phyloP scores from a whole-genome alignment of 768 basidiomycete species.

The Mycena vulgaris region DNA sequence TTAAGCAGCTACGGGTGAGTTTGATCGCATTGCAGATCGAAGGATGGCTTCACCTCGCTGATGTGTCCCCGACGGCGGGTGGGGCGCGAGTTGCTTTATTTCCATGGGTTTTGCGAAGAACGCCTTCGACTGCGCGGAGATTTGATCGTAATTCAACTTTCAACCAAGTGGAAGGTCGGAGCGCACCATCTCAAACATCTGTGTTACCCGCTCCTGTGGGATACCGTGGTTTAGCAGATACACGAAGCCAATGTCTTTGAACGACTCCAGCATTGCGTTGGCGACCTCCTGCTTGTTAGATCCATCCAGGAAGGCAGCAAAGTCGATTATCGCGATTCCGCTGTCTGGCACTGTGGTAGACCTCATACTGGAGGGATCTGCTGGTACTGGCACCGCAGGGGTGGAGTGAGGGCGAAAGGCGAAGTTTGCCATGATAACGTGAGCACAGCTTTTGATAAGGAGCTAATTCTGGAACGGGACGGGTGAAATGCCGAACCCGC shows the following conservation, averaged over 20 bases:
- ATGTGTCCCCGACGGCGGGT: slow-evolving; percentile 52
- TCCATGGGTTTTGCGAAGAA: slow-evolving; percentile 50
- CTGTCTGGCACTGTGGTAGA: too few species aligned
- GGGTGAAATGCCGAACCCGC: too few species aligned
- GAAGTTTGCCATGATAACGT: too few species aligned
- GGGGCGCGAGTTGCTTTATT: slow-evolving; percentile 49
- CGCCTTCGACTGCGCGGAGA: slow-evolving; percentile 49
- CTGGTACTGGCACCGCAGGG: too few species aligned
- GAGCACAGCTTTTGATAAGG: too few species aligned
- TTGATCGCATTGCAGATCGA: too few species aligned
- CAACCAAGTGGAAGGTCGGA: neutral
- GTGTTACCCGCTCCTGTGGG: slow-evolving; percentile 42
- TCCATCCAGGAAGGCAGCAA: slow-evolving; percentile 48
- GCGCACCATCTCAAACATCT: slow-evolving; percentile 52
- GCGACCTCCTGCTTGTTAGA: slow-evolving; percentile 47
- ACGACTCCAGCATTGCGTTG: slow-evolving; percentile 46
- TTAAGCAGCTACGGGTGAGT: too few species aligned
- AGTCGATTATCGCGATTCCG: slow-evolving; percentile 42
- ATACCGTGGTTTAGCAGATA: slow-evolving; percentile 51
- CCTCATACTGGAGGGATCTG: too few species aligned
- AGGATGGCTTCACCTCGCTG: slow-evolving; percentile 46
- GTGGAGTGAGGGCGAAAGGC: too few species aligned
- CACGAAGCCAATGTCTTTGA: slow-evolving; percentile 50
- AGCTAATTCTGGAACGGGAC: too few species aligned
- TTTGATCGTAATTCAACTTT: neutral